Evolutionary conservation across 768 basidiomycete species (phyloP), one percentile per base, ranked within the genome.

Genomic region (Termitomyces sp.): DNA sequence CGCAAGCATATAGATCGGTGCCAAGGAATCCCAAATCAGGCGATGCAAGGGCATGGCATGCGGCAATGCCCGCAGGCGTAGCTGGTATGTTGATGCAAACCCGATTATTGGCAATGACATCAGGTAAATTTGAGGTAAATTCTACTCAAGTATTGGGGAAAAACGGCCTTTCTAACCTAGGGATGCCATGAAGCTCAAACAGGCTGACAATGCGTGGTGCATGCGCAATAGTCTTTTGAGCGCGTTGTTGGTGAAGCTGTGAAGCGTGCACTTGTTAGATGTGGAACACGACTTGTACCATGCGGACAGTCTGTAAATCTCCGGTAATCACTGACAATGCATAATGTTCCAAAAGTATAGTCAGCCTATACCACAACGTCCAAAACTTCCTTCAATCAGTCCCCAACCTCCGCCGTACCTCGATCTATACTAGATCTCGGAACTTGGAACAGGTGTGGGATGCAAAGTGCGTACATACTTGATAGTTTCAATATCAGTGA

Each of bases 51-150:
- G 76, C 65, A 28, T 73, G 73, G 64, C 83, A 84, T 1, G 85
- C 84, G 16, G 81, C 60, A 48, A 85, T 71, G 7, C 79, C 79
- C 62, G 84, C 79, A 3, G 81, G 80, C 0, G 84, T 85, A 15
- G 80, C 73, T 18, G 84, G 85, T 45, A 87, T 83, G 68, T 86
- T 87, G 70, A 87, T 81, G 67, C 83, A 84, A 24, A 83, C 81
- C 12, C 83, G 28, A 28, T 28, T 28, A 28, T 4, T 28, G 28
- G 28, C 28, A 28, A 28, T 28, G 28, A 28, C 28, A 28, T 28
- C 28, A 28, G 28, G 28, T 28, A 4, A 28, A 28, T 28, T n/a
- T n/a, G n/a, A 4, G 28, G 28, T 4, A 28, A 28, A 28, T 4
- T 28, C 2, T 28, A 28, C 28, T 28, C n/a, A 28, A 28, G 28